Percentiles rank a stretch among this genome's conserved stretches.
phyloP scores from a whole-genome alignment of 2,329 filamentous ascomycete genomes.

The Coniochaeta sp. region DNA sequence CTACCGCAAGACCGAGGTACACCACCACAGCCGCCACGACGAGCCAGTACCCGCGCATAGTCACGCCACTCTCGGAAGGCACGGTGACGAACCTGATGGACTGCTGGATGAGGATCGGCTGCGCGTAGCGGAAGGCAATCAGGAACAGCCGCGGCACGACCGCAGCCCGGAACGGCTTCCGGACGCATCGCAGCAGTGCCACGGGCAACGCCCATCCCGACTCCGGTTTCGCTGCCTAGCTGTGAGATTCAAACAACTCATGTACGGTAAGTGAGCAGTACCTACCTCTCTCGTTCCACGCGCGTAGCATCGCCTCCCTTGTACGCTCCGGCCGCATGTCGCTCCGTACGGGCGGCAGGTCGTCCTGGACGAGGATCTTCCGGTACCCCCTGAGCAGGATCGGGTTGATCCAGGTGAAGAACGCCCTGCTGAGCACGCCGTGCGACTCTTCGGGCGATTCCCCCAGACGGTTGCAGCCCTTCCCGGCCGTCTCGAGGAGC shows the following conservation, averaged over 20 bases:
- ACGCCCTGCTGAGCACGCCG: background rate
- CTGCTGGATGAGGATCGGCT: background rate
- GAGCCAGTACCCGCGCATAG: background rate
- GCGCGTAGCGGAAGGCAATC: background rate
- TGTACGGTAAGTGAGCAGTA: conserved; percentile 13
- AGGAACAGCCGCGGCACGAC: background rate
- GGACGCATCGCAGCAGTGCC: background rate
- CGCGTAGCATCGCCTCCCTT: background rate
- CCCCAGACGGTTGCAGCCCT: conserved; percentile 14
- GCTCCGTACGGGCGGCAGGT: background rate
- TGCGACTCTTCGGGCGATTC: conserved; percentile 2
- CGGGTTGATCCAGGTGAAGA: background rate
- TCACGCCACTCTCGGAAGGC: background rate
- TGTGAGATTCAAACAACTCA: conserved; percentile 10
- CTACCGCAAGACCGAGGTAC: background rate
- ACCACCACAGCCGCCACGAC: background rate
- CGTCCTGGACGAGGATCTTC: background rate
- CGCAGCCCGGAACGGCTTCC: background rate
- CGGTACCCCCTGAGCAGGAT: background rate
- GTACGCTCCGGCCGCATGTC: background rate
- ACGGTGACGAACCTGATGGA: background rate
- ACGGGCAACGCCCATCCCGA: background rate
- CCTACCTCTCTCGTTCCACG: conserved; percentile 29
- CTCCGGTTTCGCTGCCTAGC: background rate
- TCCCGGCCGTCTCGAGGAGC: background rate